phyloP scores from a whole-genome alignment of 139 green algal species.

The Chlamydomonas sp. region DNA sequence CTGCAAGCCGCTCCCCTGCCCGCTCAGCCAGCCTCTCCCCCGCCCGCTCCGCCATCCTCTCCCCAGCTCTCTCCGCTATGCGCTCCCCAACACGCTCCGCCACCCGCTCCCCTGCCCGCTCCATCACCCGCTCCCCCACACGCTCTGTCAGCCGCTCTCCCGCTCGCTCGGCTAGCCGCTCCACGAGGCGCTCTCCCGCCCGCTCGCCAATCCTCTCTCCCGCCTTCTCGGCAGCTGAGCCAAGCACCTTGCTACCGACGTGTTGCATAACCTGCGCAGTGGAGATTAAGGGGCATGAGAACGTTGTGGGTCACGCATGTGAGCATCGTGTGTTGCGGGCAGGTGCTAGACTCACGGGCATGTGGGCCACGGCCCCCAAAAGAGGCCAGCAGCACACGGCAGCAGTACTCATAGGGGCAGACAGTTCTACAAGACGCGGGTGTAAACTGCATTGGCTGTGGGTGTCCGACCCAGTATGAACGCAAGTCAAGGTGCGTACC shows the following conservation, averaged over 20 bases:
- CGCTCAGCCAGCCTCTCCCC: slow-evolving; percentile 34
- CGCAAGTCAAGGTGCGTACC: neutral
- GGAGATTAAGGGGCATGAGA: neutral
- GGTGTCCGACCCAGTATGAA: neutral
- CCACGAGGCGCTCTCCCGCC: slow-evolving; percentile 42
- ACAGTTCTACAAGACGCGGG: too few relatives aligned
- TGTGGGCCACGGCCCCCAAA: too few relatives aligned
- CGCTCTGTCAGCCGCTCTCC: slow-evolving; percentile 1
- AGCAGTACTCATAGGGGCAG: too few relatives aligned
- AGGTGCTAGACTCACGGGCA: too few relatives aligned
- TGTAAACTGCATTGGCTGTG: neutral
- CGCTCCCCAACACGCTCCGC: slow-evolving; percentile 28
- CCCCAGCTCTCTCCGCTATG: slow-evolving; percentile 21
- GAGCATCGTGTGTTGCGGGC: neutral
- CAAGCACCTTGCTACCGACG: slow-evolving; percentile 36
- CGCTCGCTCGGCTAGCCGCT: slow-evolving; percentile 23
- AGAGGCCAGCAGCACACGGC: too few relatives aligned
- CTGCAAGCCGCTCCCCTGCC: neutral
- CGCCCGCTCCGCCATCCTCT: slow-evolving; percentile 28
- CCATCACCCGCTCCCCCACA: neutral
- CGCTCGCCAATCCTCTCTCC: slow-evolving; percentile 44
- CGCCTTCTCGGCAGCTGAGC: slow-evolving; percentile 24
- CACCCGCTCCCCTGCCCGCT: neutral
- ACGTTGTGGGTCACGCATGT: neutral
- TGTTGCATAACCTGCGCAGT: slow-evolving; percentile 42